Evolutionary conservation across 345 rosid genomes (phyloP).

Genomic region (Hibiscus mutabilis): DNA sequence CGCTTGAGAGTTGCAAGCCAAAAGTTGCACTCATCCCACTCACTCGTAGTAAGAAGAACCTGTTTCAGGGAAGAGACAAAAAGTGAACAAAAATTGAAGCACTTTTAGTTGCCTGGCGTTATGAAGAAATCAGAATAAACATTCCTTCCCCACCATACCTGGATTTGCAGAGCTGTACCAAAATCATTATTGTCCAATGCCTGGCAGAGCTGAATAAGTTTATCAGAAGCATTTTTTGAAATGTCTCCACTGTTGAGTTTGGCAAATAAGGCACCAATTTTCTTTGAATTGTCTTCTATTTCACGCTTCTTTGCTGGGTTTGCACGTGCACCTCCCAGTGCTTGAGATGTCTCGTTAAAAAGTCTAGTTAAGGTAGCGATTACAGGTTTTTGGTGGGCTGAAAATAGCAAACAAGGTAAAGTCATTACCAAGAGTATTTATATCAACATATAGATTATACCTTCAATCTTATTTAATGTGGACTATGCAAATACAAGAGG

Average conservation of each 20-base stretch:
- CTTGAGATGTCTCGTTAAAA: constrained; percentile 94
- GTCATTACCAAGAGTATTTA: background rate
- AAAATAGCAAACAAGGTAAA: constrained; percentile 1
- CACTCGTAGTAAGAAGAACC: constrained; percentile 93
- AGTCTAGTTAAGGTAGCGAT: constrained; percentile 77
- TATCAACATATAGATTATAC: background rate
- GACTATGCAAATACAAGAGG: background rate
- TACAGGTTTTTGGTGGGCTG: constrained; percentile 81
- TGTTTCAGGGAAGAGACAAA: constrained; percentile 16
- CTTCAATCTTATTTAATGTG: background rate
- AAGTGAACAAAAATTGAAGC: background rate
- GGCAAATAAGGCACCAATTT: constrained; percentile 85
- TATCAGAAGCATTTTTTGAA: constrained; percentile 86
- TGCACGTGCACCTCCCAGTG: constrained; percentile 90
- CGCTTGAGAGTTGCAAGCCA: constrained; percentile 92
- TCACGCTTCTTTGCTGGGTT: constrained; percentile 84
- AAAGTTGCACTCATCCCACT: constrained; percentile 99
- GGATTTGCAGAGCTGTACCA: constrained; percentile 80
- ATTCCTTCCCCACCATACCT: constrained; percentile 37
- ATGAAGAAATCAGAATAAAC: background rate
- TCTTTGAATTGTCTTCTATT: constrained; percentile 93
- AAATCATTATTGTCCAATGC: constrained; percentile 81
- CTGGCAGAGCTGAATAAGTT: constrained; percentile 85
- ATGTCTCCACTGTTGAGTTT: constrained; percentile 92
- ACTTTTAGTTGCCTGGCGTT: background rate